Base-by-base conservation (phyloP, 805 yeast genomes). In the Suhomyces sp. region DNA sequence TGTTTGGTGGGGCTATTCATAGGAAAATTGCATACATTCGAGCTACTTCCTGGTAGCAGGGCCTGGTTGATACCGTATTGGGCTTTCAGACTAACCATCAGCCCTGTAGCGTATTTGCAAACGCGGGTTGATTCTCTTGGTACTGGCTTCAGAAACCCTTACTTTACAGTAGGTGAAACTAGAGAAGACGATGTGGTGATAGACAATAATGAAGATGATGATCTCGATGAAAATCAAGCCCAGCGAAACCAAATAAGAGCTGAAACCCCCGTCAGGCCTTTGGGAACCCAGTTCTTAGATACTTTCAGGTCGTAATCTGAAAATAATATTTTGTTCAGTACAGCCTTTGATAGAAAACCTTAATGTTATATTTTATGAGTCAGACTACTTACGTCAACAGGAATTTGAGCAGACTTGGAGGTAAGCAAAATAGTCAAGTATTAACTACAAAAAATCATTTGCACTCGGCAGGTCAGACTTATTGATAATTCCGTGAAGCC, bases 231-330 rank as follows among this genome's bases (percentile, higher is more conserved):
- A 6, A 60, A 59, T 21, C 51, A 25, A 3, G 40, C 48, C 13
- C 54, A 54, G 22, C 53, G 46, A 15, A 35, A 55, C 17, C 67
- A 63, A 50, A 74, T 74, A 17, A 62, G 80, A 46, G 79, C 80
- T 7, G 87, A 81, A 52, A 83, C 84, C 15, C 88, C 88, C 0
- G 81, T 77, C 10, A 66, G 89, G 48, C 81, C 88, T 0, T 66
- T 85, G 33, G 83, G 86, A 2, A 73, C 80, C 20, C 88, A 83
- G 58, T 75, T 85, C 50, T 64, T 84, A 21, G 85, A 83, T 62
- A 80, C 85, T 0, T 83, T 84, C 57, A 73, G 86, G 60, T 41
- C 44, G 2, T 37, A 12, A 19, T n/a, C n/a, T n/a, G 17, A 31
- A n/a, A 9, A 27, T 27, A 9, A 12, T 3, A 27, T 27, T 4